Evolutionary conservation across 2,329 filamentous ascomycete species (phyloP).

Genomic region (Ascochyta rabiei): DNA sequence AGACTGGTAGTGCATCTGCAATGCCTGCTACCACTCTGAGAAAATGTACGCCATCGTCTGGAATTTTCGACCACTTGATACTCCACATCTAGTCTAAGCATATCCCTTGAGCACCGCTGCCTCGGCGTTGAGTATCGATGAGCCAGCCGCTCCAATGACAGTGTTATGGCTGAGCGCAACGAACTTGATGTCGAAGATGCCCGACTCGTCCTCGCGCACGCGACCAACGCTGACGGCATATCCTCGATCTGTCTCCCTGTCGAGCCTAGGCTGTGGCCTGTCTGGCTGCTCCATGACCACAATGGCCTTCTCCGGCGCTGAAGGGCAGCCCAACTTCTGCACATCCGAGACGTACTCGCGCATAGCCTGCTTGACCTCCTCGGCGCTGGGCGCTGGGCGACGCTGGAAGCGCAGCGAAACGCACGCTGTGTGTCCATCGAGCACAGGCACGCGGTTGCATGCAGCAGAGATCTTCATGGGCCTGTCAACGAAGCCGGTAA

Average conservation of each 20-base stretch:
- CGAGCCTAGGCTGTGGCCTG: slow-evolving; percentile 87
- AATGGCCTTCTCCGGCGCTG: slow-evolving; percentile 81
- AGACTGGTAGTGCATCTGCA: no score
- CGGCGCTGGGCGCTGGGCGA: slow-evolving; percentile 73
- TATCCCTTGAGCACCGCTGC: slow-evolving; percentile 89
- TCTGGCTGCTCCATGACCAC: slow-evolving; percentile 88
- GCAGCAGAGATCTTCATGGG: slow-evolving; percentile 79
- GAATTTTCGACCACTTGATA: not conserved
- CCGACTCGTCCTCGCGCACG: slow-evolving; percentile 82
- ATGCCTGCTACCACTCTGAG: no score
- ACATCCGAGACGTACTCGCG: slow-evolving; percentile 82
- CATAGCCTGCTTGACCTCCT: slow-evolving; percentile 79
- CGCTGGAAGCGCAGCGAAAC: slow-evolving; percentile 83
- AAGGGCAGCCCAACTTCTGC: slow-evolving; percentile 82
- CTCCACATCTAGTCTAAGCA: slow-evolving; percentile 48
- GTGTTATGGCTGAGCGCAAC: slow-evolving; percentile 91
- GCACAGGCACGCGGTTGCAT: slow-evolving; percentile 92
- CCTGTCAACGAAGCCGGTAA: slow-evolving; percentile 79
- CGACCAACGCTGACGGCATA: slow-evolving; percentile 92
- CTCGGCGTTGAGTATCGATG: slow-evolving; percentile 92
- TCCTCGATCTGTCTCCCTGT: slow-evolving; percentile 81
- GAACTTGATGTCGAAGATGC: slow-evolving; percentile 94
- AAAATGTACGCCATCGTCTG: not conserved
- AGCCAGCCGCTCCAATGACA: slow-evolving; percentile 94
- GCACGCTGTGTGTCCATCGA: slow-evolving; percentile 95